Evolutionary conservation across 139 green algal species (phyloP).

Genomic region (Chlorella sp.): DNA sequence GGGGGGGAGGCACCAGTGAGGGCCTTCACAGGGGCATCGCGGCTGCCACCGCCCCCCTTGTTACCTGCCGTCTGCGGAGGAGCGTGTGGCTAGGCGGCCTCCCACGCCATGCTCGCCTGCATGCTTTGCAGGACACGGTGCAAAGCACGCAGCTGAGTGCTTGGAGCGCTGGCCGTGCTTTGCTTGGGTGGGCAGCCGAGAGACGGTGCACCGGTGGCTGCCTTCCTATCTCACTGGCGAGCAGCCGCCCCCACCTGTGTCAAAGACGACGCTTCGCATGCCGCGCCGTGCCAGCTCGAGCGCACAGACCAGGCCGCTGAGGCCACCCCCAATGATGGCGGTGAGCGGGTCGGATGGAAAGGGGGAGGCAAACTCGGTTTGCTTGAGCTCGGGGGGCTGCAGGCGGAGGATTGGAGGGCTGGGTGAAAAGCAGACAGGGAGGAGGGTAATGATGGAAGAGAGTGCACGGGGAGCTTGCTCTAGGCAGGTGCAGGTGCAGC

Average conservation of each 20-base stretch:
- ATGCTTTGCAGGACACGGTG: neutral
- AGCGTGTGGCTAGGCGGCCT: conserved; percentile 72
- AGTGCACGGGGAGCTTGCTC: neutral
- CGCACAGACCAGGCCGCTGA: conserved; percentile 70
- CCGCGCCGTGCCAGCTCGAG: conserved; percentile 50
- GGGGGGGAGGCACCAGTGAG: neutral
- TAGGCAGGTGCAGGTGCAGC: neutral
- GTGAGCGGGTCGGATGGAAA: conserved; percentile 51
- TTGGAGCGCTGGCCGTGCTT: too few relatives aligned
- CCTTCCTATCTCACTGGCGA: neutral
- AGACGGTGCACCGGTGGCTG: neutral
- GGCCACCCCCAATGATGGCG: conserved; percentile 75
- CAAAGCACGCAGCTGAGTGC: neutral
- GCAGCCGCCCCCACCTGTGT: conserved; percentile 55
- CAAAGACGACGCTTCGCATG: conserved; percentile 67
- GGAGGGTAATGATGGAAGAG: too few relatives aligned
- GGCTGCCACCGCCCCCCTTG: neutral
- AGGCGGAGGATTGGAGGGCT: neutral
- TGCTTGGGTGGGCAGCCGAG: neutral
- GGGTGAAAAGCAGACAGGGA: neutral
- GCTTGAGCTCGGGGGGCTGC: neutral
- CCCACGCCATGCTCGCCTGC: conserved; percentile 75
- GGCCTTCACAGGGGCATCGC: neutral
- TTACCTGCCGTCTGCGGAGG: conserved; percentile 34
- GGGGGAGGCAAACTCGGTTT: neutral